phyloP scores from a whole-genome alignment of 345 rosid species.

The Acer campestre region DNA sequence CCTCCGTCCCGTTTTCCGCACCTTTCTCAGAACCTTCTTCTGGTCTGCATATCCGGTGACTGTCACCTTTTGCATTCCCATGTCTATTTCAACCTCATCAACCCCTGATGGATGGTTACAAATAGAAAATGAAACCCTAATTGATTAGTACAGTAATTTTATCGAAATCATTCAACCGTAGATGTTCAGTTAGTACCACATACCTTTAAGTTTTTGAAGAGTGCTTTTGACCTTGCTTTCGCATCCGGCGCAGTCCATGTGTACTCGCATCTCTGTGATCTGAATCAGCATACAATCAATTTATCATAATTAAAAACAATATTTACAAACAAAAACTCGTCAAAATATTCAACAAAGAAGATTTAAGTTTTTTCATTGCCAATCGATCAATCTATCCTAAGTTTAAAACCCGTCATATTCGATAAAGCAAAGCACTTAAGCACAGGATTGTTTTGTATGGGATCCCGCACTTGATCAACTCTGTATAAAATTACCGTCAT shows the following conservation, averaged over 20 bases:
- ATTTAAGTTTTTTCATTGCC: no score
- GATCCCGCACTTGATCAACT: no score
- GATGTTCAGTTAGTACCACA: no score
- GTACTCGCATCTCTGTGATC: slow-evolving; percentile 83
- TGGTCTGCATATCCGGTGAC: slow-evolving; percentile 82
- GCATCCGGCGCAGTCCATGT: slow-evolving; percentile 88
- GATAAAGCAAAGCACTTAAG: no score
- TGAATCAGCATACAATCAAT: slow-evolving; percentile 24
- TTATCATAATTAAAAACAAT: no score
- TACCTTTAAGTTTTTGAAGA: slow-evolving; percentile 75
- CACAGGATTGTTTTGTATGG: no score
- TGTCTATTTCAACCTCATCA: slow-evolving; percentile 72
- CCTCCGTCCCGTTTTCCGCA: slow-evolving; percentile 69
- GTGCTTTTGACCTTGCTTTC: slow-evolving; percentile 63
- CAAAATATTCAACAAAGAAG: not conserved
- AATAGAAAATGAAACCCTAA: not conserved
- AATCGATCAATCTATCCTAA: no score
- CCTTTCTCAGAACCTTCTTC: slow-evolving; percentile 73
- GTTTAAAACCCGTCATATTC: no score
- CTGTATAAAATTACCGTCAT: slow-evolving; percentile 1
- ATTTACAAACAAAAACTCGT: not conserved
- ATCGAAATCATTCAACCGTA: no score
- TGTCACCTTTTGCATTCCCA: slow-evolving; percentile 74
- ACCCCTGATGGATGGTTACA: slow-evolving; percentile 50
- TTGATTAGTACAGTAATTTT: no score